phyloP scores from a whole-genome alignment of 176 grass and related monocot genomes.

The Cenchrus purpureus region DNA sequence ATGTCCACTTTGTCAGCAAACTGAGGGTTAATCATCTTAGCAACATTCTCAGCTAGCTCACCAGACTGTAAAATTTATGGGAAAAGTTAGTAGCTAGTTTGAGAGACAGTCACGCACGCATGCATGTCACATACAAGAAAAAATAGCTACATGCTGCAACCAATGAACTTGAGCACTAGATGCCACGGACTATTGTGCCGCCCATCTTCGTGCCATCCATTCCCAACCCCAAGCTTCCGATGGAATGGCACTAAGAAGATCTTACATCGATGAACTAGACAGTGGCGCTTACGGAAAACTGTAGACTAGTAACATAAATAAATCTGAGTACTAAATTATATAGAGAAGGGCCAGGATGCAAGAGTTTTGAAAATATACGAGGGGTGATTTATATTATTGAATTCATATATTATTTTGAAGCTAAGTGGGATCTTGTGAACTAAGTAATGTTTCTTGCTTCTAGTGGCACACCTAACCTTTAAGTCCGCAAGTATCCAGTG shows the following conservation, averaged over 20 bases:
- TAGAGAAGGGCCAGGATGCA: slow-evolving; percentile 20
- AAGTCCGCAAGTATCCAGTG: slow-evolving; percentile 16
- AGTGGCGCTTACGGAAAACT: slow-evolving; percentile 17
- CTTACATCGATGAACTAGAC: neutral
- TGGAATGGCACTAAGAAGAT: neutral
- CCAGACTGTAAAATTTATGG: slow-evolving; percentile 64
- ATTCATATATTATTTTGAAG: slow-evolving; percentile 20
- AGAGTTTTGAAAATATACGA: slow-evolving; percentile 4
- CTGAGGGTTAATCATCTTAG: slow-evolving; percentile 91
- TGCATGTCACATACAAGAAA: neutral
- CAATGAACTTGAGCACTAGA: slow-evolving; percentile 12
- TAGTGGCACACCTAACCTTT: neutral
- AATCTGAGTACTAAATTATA: neutral
- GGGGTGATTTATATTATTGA: neutral
- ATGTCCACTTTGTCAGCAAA: slow-evolving; percentile 94
- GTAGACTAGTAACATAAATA: slow-evolving; percentile 28
- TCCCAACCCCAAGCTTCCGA: slow-evolving; percentile 14
- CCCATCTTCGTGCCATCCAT: neutral
- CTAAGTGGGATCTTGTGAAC: neutral
- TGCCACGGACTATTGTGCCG: neutral
- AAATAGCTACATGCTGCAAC: neutral
- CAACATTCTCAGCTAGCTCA: slow-evolving; percentile 95
- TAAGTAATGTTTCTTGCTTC: slow-evolving; percentile 28
- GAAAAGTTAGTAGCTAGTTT: slow-evolving; percentile 31
- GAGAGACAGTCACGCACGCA: slow-evolving; percentile 8